Evolutionary conservation across 345 rosid species (phyloP), one percentile per base, ranked within the genome.

Genomic region (Citrus hindsii): DNA sequence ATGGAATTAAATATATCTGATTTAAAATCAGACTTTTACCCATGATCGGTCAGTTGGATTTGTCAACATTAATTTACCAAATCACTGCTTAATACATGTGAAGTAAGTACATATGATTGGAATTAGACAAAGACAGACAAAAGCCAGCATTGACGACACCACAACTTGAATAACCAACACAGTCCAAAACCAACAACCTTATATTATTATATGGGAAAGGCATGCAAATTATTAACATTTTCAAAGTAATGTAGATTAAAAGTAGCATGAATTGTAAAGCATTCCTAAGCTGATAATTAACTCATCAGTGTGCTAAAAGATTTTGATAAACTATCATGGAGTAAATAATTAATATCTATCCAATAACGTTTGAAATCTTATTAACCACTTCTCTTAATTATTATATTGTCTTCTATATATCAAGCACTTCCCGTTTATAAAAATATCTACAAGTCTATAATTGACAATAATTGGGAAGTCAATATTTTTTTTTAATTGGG

Each of bases 201-300:
- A 21, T 56, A 21, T 56, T 56, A 42, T 56, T 21, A 21, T 21
- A 22, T 19, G 48, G 60, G 60, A 8, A 56, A 22, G 24, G 48
- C 14, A 42, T 42, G 16, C 48, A 21, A 56, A 21, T 56, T 56
- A 56, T 56, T 56, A 56, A 56, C 48, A 42, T 42, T 19, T 7
- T 18, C 35, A 14, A 63, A 63, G 67, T 63, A 28, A 63, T 63
- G 22, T 56, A 6, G 35, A 67, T 40, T 9, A 42, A 3, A 40
- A 8, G 33, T 68, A 42, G 58, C 51, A 24, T 68, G 73, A 69
- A 69, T 42, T 69, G 58, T 69, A 69, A 69, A 69, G 58, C 35
- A 10, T 68, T 18, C 12, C n/a, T 5, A 24, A 10, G 14, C 46
- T 63, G 35, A 27, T 30, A 42, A 27, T 69, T 46, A 40, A 46